A percentile compares a stretch with the other conserved stretches of the same genome.
Conservation (phyloP, 78 protist genomes). For the Anaeramoeba ignava region DNA sequence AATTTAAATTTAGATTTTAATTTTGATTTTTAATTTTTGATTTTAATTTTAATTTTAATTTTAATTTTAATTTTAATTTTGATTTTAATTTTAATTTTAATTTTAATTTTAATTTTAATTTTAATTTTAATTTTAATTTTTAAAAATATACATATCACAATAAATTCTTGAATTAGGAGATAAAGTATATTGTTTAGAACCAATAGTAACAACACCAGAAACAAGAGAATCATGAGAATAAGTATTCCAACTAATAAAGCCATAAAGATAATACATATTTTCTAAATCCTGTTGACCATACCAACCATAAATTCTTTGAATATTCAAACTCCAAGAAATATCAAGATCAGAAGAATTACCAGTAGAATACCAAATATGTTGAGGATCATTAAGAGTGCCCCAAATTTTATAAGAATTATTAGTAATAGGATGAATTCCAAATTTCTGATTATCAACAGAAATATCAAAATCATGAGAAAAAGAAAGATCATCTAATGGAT, state of each 20-base stretch:
- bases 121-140: not conserved
- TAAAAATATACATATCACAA: not conserved
- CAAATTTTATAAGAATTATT: too few species aligned
- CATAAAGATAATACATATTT: not conserved
- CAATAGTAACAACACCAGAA: not conserved
- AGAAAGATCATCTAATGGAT: not conserved
- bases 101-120: not conserved
- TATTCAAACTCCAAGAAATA: too few species aligned
- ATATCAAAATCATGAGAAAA: not conserved
- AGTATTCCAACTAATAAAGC: not conserved
- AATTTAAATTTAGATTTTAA: too few species aligned
- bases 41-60: too few species aligned
- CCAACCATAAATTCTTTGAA: not conserved
- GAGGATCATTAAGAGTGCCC: too few species aligned
- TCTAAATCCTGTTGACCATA: not conserved
- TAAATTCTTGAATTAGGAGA: not conserved
- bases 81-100: not conserved
- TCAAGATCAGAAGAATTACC: too few species aligned
- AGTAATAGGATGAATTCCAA: not conserved
- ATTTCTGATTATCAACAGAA: not conserved
- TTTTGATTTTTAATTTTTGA: too few species aligned
- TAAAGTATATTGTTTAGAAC: not conserved
- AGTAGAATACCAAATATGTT: too few species aligned
- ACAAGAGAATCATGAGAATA: not conserved
- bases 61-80: too few species aligned